A percentile compares a stretch with the other conserved stretches of the same genome.
Conservation (phyloP, 495 filamentous ascomycete genomes). For the Saxophila tyrrhenica region DNA sequence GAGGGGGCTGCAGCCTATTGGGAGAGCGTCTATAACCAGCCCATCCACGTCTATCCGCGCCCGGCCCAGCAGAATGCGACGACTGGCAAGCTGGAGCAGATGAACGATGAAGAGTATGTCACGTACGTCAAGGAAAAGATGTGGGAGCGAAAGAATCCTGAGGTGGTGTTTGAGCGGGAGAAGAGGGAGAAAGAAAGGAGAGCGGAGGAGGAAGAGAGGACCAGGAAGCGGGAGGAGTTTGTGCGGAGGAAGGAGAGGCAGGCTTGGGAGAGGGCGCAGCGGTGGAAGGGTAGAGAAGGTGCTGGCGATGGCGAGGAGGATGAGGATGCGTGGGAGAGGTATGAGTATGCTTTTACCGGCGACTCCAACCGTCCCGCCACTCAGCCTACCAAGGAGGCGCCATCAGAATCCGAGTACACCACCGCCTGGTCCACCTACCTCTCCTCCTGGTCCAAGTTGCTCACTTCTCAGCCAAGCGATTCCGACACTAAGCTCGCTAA, state of each 20-base stretch:
- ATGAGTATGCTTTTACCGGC: constrained; percentile 50
- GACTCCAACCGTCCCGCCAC: neutral
- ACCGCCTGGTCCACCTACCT: constrained; percentile 12
- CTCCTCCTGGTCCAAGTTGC: constrained; percentile 11
- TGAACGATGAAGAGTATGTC: constrained; percentile 87
- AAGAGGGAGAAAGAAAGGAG: constrained; percentile 40
- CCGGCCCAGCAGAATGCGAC: constrained; percentile 30
- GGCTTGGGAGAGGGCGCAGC: constrained; percentile 32
- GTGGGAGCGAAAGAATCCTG: constrained; percentile 77
- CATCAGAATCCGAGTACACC: constrained; percentile 5
- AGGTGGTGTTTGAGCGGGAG: constrained; percentile 54
- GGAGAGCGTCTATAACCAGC: constrained; percentile 90
- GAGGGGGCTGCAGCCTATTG: constrained; percentile 88
- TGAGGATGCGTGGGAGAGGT: constrained; percentile 51
- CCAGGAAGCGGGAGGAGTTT: constrained; percentile 30
- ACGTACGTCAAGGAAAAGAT: constrained; percentile 72
- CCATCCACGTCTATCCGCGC: constrained; percentile 56
- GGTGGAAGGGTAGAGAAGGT: constrained; percentile 25
- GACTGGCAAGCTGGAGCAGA: constrained; percentile 60
- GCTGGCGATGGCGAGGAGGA: constrained; percentile 27
- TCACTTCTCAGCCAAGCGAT: constrained; percentile 7
- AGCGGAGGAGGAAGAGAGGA: constrained; percentile 35
- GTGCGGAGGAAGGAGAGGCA: constrained; percentile 27
- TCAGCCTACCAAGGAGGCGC: neutral
- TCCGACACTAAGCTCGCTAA: neutral